phyloP scores from a whole-genome alignment of 2,329 filamentous ascomycete genomes.

The Akanthomyces muscarius region DNA sequence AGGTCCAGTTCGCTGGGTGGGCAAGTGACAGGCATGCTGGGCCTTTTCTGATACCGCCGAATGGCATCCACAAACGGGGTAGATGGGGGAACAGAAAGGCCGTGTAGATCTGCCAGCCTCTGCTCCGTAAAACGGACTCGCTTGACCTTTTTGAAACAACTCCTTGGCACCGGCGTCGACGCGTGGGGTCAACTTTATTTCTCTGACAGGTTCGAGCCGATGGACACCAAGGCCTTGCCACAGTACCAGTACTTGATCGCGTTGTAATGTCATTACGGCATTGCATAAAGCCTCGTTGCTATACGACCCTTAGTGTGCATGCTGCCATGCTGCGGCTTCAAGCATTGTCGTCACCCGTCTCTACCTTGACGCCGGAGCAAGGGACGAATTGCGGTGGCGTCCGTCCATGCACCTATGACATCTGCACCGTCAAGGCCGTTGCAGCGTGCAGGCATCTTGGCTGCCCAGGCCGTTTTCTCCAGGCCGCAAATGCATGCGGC shows the following conservation, averaged over 20 bases:
- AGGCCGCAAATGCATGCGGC: neutral
- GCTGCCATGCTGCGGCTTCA: neutral
- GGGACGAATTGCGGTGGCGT: slow-evolving; percentile 9
- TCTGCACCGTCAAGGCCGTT: neutral
- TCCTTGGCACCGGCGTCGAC: neutral
- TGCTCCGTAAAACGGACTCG: neutral
- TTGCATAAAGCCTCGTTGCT: neutral
- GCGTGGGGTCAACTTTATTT: slow-evolving; percentile 4
- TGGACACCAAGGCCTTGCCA: neutral
- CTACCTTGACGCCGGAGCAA: neutral
- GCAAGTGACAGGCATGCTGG: neutral
- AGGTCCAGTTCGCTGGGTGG: neutral
- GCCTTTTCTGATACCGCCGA: neutral
- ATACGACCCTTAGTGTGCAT: neutral
- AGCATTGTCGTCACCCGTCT: slow-evolving; percentile 7
- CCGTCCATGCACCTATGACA: slow-evolving; percentile 10
- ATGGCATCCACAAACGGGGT: neutral
- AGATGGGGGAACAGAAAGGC: neutral
- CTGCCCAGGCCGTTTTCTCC: neutral
- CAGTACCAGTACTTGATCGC: no score
- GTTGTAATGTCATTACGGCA: neutral
- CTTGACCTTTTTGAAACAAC: neutral
- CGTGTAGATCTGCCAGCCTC: slow-evolving; percentile 1
- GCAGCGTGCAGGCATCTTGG: neutral
- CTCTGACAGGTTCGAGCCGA: neutral